Percentiles rank a stretch among this genome's conserved stretches.
Evolutionary conservation across 148 eudicot species (phyloP).

Genomic region (Nepenthes mirabilis): DNA sequence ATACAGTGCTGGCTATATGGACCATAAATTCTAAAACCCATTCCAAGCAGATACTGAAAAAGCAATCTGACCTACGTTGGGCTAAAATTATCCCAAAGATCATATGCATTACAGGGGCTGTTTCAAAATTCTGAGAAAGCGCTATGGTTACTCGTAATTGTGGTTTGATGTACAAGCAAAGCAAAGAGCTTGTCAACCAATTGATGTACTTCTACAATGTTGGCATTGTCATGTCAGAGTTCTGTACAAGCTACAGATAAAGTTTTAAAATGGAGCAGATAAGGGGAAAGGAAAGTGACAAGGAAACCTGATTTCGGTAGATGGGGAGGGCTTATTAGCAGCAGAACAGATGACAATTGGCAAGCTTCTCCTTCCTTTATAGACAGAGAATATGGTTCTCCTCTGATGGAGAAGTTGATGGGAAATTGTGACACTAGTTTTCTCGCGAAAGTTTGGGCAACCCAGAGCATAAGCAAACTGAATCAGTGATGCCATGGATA

Average conservation of each 20-base stretch:
- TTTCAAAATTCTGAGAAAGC: too few species aligned
- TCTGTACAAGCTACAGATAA: not conserved
- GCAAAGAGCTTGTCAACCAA: too few species aligned
- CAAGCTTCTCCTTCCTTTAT: not conserved
- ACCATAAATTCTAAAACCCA: too few species aligned
- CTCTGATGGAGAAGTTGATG: not conserved
- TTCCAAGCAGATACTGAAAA: too few species aligned
- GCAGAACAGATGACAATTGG: conserved; percentile 40
- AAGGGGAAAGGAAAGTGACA: not conserved
- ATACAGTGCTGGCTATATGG: too few species aligned
- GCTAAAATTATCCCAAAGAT: too few species aligned
- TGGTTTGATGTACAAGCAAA: too few species aligned
- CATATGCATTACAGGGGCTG: too few species aligned
- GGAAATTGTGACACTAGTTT: not conserved
- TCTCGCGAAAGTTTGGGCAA: not conserved
- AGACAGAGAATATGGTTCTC: not conserved
- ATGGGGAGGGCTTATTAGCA: conserved; percentile 37
- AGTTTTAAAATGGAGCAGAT: not conserved
- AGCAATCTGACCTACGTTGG: too few species aligned
- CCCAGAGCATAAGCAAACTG: conserved; percentile 2
- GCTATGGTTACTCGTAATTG: too few species aligned
- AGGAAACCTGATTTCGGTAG: conserved; percentile 43
- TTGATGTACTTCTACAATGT: too few species aligned
- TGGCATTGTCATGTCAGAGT: not conserved
- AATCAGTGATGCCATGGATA: not conserved